A percentile compares a stretch with the other conserved stretches of the same genome.
phyloP scores from a whole-genome alignment of 768 basidiomycete species.

The Mycena indigotica region DNA sequence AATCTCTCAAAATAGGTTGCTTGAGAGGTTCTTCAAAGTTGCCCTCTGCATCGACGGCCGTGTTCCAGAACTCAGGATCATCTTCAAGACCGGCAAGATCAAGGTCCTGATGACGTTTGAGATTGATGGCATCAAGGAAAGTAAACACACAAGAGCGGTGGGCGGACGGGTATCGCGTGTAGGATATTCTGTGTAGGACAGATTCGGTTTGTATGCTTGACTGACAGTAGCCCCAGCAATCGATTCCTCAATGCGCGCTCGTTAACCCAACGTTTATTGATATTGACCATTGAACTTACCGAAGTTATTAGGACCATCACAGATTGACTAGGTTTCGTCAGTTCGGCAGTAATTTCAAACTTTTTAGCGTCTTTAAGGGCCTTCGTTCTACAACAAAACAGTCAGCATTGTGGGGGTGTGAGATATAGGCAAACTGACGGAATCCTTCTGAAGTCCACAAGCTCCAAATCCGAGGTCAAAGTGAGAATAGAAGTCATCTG shows the following conservation, averaged over 20 bases:
- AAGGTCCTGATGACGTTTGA: slow-evolving; percentile 47
- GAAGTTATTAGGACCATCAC: slow-evolving; percentile 62
- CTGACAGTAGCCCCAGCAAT: slow-evolving; percentile 66
- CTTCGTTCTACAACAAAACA: slow-evolving; percentile 63
- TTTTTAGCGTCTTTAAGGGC: slow-evolving; percentile 58
- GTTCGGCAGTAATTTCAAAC: slow-evolving; percentile 58
- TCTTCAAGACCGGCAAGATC: slow-evolving; percentile 70
- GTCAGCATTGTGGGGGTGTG: no score
- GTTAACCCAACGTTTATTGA: no score
- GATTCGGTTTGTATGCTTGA: slow-evolving; percentile 56
- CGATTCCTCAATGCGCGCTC: slow-evolving; percentile 59
- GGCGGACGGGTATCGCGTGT: slow-evolving; percentile 72
- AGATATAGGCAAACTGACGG: no score
- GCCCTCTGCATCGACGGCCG: slow-evolving; percentile 45
- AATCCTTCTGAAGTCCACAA: slow-evolving; percentile 80
- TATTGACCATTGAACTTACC: no score
- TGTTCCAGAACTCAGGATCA: slow-evolving; percentile 68
- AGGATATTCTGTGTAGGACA: slow-evolving; percentile 61
- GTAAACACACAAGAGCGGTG: slow-evolving; percentile 50
- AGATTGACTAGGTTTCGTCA: slow-evolving; percentile 78
- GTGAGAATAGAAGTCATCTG: slow-evolving; percentile 76
- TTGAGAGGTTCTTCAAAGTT: slow-evolving; percentile 28
- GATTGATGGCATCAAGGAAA: neutral
- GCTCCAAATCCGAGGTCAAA: slow-evolving; percentile 71
- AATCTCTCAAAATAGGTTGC: slow-evolving; percentile 35